Base-by-base conservation (phyloP, 148 eudicot genomes). In the Fagopyrum homotropicum region DNA sequence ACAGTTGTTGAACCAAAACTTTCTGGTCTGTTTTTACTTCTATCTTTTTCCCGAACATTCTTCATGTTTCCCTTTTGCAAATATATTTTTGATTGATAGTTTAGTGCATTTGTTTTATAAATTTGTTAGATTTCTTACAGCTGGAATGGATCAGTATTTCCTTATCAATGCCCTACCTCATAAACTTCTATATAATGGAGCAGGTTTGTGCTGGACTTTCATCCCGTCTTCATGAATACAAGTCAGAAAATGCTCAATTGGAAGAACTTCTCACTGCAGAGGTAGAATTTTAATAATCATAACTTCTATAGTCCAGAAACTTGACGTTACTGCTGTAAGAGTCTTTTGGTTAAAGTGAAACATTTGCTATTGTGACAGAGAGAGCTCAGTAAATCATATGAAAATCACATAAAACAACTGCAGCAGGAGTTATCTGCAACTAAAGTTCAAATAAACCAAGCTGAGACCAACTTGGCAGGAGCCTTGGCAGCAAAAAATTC, bases 161-260 rank as follows among this genome's bases (percentile, higher is more conserved):
- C 40, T 14, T 61, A 71, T 75, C 59, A 29, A 55, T 17, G 26
- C 50, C 75, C 17, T 12, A 48, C 35, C 69, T 68, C 19, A 72
- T 75, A 30, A 66, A 15, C 43, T 74, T 76, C 75, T 75, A 78
- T 76, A 72, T 80, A 73, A 7, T 52, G 87, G 54, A 78, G 83
- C 83, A 96, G 99, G 98, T 96, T 72, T 96, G 99, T 88, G 99
- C 98, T 83, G 99, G 99, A 75, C 98, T 96, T 84, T 90, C 97
- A 80, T 86, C 98, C 45, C 99, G 99, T 76, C 93, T 96, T 75
- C 99, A 96, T 80, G 99, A 96, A 81, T 92, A 89, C 85, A 92
- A 96, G 81, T 88, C 87, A 76, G 99, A 96, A 84, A 92, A 88
- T 88, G 97, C 99, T 76, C 99, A 96, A 84, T 83, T 96, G 75